phyloP scores from a whole-genome alignment of 805 yeast species.

The Ogataea methanolica region DNA sequence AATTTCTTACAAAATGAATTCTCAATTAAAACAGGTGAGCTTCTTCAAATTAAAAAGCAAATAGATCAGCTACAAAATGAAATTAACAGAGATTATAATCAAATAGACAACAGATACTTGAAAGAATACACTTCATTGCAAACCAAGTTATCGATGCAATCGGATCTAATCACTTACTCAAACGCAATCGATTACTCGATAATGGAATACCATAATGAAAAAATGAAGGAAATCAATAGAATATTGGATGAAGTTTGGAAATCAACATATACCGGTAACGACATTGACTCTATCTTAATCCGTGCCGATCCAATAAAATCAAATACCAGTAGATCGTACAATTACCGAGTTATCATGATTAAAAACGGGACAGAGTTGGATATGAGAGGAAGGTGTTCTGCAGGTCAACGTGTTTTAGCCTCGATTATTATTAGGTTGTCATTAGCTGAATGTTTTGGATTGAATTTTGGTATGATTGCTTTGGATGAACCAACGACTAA shows the following conservation, averaged over 20 bases:
- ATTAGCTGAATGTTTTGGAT: slow-evolving; percentile 91
- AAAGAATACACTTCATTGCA: slow-evolving; percentile 73
- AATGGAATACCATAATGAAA: slow-evolving; percentile 84
- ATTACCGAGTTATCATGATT: slow-evolving; percentile 92
- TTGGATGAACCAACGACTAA: slow-evolving; percentile 98
- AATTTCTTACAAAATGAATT: slow-evolving; percentile 55
- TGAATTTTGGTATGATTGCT: slow-evolving; percentile 92
- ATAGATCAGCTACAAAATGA: slow-evolving; percentile 51
- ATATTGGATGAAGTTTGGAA: slow-evolving; percentile 92
- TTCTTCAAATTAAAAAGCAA: slow-evolving; percentile 77
- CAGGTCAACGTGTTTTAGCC: slow-evolving; percentile 95
- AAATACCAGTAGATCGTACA: slow-evolving; percentile 59
- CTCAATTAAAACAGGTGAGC: slow-evolving; percentile 81
- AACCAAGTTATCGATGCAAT: slow-evolving; percentile 68
- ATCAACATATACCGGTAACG: slow-evolving; percentile 90
- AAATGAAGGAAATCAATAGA: slow-evolving; percentile 89
- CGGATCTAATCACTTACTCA: slow-evolving; percentile 76
- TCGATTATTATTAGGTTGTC: slow-evolving; percentile 88
- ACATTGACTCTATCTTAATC: slow-evolving; percentile 85
- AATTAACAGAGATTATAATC: slow-evolving; percentile 63
- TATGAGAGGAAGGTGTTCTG: slow-evolving; percentile 97
- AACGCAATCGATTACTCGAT: slow-evolving; percentile 89
- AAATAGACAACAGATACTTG: slow-evolving; percentile 59
- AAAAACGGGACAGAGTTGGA: slow-evolving; percentile 89
- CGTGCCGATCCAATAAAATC: slow-evolving; percentile 62